These are phyloP conservation scores for Chenopodium formosanum DNA, from an alignment of 148 eudicot species.

Conservation along the genomic window DNA sequence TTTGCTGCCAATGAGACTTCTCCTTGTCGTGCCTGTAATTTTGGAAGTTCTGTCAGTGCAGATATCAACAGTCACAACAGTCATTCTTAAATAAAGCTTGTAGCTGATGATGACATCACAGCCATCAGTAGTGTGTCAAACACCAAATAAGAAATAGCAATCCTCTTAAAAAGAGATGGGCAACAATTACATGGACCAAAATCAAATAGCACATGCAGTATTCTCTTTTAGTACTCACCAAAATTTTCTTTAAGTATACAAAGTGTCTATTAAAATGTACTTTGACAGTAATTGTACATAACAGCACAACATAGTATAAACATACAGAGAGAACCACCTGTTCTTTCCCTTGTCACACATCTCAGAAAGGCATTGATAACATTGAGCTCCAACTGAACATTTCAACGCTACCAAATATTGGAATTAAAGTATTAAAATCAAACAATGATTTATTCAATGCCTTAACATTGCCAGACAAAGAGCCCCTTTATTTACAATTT, in stretches of 20 bases:
- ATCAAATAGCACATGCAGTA: not conserved
- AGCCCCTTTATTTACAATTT: not conserved
- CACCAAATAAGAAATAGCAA: not conserved
- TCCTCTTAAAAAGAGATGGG: too few relatives aligned
- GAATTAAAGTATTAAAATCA: not conserved
- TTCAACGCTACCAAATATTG: not conserved
- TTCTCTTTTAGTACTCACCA: not conserved
- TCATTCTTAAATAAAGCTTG: not conserved
- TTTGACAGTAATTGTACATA: not conserved
- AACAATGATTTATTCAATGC: not conserved
- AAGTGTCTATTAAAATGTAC: not conserved
- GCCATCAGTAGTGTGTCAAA: not conserved
- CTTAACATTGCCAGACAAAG: not conserved
- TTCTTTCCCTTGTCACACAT: not conserved
- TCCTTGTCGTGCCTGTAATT: slow-evolving; percentile 72
- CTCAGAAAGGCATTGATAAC: not conserved
- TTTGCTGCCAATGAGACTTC: slow-evolving; percentile 72
- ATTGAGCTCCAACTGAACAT: not conserved
- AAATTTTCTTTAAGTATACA: not conserved
- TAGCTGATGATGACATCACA: not conserved
- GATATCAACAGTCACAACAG: not conserved
- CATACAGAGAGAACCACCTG: not conserved
- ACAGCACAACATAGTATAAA: not conserved
- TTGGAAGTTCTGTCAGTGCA: slow-evolving; percentile 1
- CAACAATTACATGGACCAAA: not conserved